A percentile compares a stretch with the other conserved stretches of the same genome.
These are phyloP conservation scores for Myrica gale DNA, from an alignment of 306 rosid species.

Conservation along the genomic window DNA sequence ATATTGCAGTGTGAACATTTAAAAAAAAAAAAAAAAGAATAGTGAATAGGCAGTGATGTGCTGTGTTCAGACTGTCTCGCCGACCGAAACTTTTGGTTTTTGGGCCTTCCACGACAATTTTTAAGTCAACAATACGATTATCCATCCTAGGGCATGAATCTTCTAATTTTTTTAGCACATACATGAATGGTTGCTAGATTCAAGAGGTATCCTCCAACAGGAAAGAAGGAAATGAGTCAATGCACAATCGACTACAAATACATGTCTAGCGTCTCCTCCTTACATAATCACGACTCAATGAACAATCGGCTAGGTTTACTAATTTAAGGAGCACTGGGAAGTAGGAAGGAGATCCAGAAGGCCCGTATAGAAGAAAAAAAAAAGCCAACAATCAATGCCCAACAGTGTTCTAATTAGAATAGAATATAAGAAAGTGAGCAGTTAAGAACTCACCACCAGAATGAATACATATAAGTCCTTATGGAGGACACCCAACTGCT, in stretches of 20 bases:
- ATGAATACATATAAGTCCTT: background rate
- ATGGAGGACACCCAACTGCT: background rate
- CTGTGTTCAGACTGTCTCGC: slow-evolving; percentile 4
- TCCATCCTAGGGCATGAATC: background rate
- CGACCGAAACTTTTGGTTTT: background rate
- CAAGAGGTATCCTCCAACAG: background rate
- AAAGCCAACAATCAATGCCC: background rate
- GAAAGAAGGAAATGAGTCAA: background rate
- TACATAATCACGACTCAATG: background rate
- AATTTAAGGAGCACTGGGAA: background rate
- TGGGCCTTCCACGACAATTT: no score
- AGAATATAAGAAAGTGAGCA: slow-evolving; percentile 2
- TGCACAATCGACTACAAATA: background rate
- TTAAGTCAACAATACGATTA: background rate
- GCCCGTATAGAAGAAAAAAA: background rate
- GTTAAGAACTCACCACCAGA: background rate
- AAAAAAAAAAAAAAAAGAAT: background rate
- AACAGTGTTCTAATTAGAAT: background rate
- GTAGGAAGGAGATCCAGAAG: background rate
- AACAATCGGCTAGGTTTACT: background rate
- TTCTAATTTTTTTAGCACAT: background rate
- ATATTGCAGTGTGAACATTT: background rate
- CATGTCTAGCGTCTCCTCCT: background rate
- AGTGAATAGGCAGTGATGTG: background rate
- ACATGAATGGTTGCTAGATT: background rate